Evolutionary conservation across 106 monocot genomes (phyloP), one percentile per base, ranked within the genome.

Genomic region (Phalaenopsis aphrodite): DNA sequence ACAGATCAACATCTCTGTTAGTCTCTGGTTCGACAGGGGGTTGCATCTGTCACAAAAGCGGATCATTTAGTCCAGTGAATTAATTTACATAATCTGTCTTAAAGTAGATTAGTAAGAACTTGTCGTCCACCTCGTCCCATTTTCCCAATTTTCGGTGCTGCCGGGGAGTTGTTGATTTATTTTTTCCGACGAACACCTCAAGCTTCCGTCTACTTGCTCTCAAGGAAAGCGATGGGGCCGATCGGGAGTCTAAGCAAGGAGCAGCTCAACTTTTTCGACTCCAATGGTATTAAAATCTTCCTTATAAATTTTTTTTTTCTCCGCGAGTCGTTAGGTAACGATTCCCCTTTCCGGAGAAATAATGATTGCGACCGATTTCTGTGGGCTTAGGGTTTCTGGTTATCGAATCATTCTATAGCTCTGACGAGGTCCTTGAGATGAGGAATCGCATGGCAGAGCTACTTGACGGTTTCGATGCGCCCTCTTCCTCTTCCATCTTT

Each of bases 371-470:
- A 47, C 8, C 8, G 45, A 39, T 45, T 72, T 75, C 45, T 45
- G 55, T 82, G 18, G 17, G 10, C 1, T 46, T 18, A 99, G 99
- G 99, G 37, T 99, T 82, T 84, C 79, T 99, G 81, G 93, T 99
- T 41, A 72, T 99, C 56, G 94, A 93, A 43, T 88, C 89, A 23
- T 99, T 99, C 73, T 84, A 91, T 36, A 87, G 83, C 82, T 67
- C 45, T 18, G 88, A 87, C 11, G 91, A 95, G 87, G 77, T 94
- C 4, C 75, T 80, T 76, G 87, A 85, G 82, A 86, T 99, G 89
- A 88, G 88, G 67, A 88, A 80, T 80, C 84, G 91, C 72, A 99
- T 99, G 91, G 83, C 79, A 4, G 88, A 95, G 78, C 81, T 99
- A 17, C 82, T 99, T 30, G 81, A 87, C 0, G 87, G 87, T 14